Percentiles rank a stretch among this genome's conserved stretches.
phyloP scores from a whole-genome alignment of 176 grass and related monocot genomes.

The Melocanna baccifera region DNA sequence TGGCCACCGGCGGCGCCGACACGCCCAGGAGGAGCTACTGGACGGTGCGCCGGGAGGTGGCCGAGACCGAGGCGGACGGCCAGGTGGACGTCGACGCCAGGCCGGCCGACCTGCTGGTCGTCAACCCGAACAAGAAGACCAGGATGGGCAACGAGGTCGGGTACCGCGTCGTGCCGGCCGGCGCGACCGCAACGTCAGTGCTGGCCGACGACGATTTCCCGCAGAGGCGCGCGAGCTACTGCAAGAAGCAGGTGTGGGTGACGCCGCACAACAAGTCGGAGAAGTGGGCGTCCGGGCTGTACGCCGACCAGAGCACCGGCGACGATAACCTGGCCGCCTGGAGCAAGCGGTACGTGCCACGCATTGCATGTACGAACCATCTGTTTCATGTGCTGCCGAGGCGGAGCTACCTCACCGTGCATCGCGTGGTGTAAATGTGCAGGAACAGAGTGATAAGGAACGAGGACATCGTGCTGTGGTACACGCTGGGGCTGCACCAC shows the following conservation, averaged over 20 bases:
- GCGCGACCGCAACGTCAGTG: conserved; percentile 54
- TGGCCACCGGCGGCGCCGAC: conserved; percentile 3
- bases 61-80: conserved; percentile 56
- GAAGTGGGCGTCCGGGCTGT: conserved; percentile 80
- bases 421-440: neutral
- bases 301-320: conserved; percentile 70
- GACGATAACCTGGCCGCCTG: conserved; percentile 54
- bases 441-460: conserved; percentile 47
- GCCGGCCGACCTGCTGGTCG: conserved; percentile 51
- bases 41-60: conserved; percentile 62
- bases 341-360: conserved; percentile 20
- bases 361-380: no score
- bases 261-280: conserved; percentile 63
- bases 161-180: conserved; percentile 45
- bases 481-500: conserved; percentile 76
- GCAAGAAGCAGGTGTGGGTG: conserved; percentile 72
- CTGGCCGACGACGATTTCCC: conserved; percentile 68
- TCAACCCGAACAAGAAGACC: conserved; percentile 65
- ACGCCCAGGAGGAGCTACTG: conserved; percentile 69
- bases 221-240: conserved; percentile 63
- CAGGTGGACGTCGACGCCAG: conserved; percentile 34
- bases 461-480: conserved; percentile 82
- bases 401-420: neutral
- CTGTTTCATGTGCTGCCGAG: no score
- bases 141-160: conserved; percentile 60